Percentiles rank a stretch among this genome's conserved stretches.
phyloP scores from a whole-genome alignment of 2,329 filamentous ascomycete genomes.

The Aspergillus persii region DNA sequence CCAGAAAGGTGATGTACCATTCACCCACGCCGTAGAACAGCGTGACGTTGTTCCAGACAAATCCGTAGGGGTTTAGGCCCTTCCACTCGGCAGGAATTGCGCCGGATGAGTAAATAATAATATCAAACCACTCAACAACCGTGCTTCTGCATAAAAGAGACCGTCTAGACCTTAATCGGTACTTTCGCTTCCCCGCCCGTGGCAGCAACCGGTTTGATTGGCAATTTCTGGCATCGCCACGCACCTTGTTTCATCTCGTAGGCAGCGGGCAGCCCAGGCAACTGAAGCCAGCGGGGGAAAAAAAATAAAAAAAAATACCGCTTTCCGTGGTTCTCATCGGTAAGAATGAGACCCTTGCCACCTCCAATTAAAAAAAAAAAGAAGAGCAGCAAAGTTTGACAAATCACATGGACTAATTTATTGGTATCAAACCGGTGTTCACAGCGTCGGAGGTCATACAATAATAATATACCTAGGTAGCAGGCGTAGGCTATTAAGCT shows the following conservation, averaged over 20 bases:
- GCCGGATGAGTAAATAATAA: not conserved
- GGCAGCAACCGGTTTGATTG: not conserved
- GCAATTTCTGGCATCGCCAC: constrained; percentile 9
- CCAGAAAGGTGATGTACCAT: not conserved
- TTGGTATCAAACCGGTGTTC: not conserved
- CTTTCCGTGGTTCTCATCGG: constrained; percentile 8
- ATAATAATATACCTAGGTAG: no score
- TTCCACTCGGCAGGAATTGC: not conserved
- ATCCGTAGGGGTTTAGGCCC: not conserved
- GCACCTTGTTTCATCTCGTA: constrained; percentile 15
- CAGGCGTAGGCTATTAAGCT: no score
- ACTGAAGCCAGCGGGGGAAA: not conserved
- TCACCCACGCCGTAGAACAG: not conserved
- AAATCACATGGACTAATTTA: constrained; percentile 14
- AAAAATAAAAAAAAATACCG: not conserved
- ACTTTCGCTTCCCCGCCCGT: not conserved
- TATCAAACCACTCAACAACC: not conserved
- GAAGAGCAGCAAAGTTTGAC: constrained; percentile 7
- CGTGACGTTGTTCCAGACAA: not conserved
- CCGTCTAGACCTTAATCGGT: not conserved
- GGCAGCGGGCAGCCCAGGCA: not conserved
- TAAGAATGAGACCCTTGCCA: constrained; percentile 7
- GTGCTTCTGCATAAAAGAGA: not conserved
- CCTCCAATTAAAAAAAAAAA: constrained; percentile 1
- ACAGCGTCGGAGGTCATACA: not conserved